Evolutionary conservation across 371 early-diverging fungal species (phyloP).

Genomic region (Capillidium rhysosporum): DNA sequence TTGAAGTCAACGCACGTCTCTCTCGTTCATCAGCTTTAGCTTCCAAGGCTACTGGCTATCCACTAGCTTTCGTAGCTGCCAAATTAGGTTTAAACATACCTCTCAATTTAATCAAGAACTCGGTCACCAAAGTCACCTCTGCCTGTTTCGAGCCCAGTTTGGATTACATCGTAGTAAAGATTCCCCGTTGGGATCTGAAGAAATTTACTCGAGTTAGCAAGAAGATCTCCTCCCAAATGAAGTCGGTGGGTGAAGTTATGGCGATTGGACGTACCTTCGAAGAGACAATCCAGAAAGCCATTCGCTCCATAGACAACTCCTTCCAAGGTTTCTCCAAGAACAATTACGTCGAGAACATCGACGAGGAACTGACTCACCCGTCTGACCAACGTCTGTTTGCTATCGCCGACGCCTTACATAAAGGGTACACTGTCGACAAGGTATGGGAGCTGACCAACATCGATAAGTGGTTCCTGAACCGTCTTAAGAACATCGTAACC

Average conservation of each 20-base stretch:
- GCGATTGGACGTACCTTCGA: slow-evolving; percentile 90
- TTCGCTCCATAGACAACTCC: slow-evolving; percentile 47
- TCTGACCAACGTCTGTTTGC: slow-evolving; percentile 83
- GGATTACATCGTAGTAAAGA: slow-evolving; percentile 86
- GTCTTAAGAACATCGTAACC: slow-evolving; percentile 65
- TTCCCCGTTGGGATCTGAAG: slow-evolving; percentile 87
- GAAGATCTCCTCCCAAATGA: slow-evolving; percentile 72
- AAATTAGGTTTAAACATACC: slow-evolving; percentile 75
- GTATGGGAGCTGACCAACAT: slow-evolving; percentile 77
- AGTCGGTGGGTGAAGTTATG: slow-evolving; percentile 94
- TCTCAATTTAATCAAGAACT: slow-evolving; percentile 66
- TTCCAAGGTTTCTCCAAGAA: slow-evolving; percentile 45
- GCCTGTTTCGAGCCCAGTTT: slow-evolving; percentile 91
- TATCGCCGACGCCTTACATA: slow-evolving; percentile 62
- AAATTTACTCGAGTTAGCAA: slow-evolving; percentile 78
- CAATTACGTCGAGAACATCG: slow-evolving; percentile 33
- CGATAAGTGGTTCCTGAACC: slow-evolving; percentile 89
- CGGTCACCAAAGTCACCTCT: slow-evolving; percentile 74
- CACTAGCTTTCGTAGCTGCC: slow-evolving; percentile 88
- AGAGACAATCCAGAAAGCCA: slow-evolving; percentile 81
- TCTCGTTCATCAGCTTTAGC: slow-evolving; percentile 71
- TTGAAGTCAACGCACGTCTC: slow-evolving; percentile 91
- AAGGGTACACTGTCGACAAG: slow-evolving; percentile 58
- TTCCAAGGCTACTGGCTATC: slow-evolving; percentile 90
- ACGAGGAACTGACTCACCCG: slow-evolving; percentile 48